phyloP scores from a whole-genome alignment of 192 early-diverging fungal species.

The Coemansia sp. region DNA sequence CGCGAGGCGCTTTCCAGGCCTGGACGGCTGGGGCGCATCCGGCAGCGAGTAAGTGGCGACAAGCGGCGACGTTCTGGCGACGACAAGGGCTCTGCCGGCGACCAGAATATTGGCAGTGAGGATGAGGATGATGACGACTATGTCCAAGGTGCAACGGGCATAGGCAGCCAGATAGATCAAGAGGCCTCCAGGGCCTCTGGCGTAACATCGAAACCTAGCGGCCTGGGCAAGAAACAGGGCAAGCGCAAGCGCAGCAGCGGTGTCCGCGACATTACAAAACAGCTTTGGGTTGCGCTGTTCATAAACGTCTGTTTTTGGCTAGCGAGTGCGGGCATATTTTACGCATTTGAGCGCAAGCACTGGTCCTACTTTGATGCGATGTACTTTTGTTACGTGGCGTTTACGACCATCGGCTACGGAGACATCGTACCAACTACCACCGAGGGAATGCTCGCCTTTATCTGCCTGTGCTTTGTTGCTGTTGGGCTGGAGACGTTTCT shows the following conservation, averaged over 20 bases:
- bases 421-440: conserved; percentile 37
- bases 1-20: conserved; percentile 12
- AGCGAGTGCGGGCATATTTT: conserved; percentile 38
- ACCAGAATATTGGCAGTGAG: background rate
- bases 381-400: conserved; percentile 54
- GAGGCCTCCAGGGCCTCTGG: conserved; percentile 1
- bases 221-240: background rate
- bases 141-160: conserved; percentile 2
- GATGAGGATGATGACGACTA: background rate
- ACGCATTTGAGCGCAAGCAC: conserved; percentile 18
- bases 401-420: conserved; percentile 55
- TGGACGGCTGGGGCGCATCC: conserved; percentile 10
- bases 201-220: background rate
- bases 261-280: conserved; percentile 20
- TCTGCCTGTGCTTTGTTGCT: conserved; percentile 48
- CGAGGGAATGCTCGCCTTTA: conserved; percentile 43
- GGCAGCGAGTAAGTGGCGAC: conserved; percentile 5
- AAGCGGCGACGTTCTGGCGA: background rate
- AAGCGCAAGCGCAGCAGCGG: background rate
- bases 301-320: conserved; percentile 46
- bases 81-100: background rate
- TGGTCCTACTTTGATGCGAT: conserved; percentile 52
- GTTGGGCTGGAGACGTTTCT: conserved; percentile 51
- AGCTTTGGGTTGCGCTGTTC: conserved; percentile 35
- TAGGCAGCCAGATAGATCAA: background rate